Conservation (phyloP, 164 flowering plant species). For the Dillenia turbinata region DNA sequence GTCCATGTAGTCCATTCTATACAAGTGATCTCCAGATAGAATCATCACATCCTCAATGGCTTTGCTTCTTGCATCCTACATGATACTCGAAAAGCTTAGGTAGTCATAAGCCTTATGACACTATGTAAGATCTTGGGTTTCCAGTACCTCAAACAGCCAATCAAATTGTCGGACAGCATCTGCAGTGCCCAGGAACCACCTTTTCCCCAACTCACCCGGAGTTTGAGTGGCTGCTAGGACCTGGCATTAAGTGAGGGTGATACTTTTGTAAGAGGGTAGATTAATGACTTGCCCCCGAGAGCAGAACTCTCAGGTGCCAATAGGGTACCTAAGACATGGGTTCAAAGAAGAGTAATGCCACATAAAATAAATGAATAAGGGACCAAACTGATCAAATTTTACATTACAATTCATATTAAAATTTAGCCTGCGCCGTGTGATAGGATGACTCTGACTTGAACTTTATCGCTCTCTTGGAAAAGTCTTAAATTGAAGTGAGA, state of each 20-base stretch:
- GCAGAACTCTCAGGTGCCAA: too few relatives aligned
- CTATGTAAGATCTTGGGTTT: neutral
- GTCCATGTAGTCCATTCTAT: slow-evolving; percentile 95
- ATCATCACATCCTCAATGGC: slow-evolving; percentile 87
- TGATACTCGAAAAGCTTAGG: neutral
- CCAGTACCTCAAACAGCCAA: slow-evolving; percentile 90
- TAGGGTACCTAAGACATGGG: too few relatives aligned
- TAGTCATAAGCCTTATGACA: neutral
- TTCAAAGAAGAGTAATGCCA: too few relatives aligned
- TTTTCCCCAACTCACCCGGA: slow-evolving; percentile 77
- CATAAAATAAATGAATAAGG: too few relatives aligned
- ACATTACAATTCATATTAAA: neutral
- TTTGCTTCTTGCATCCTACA: slow-evolving; percentile 75
- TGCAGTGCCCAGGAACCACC: slow-evolving; percentile 95
- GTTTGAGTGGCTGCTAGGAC: slow-evolving; percentile 97
- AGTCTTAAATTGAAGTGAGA: too few relatives aligned
- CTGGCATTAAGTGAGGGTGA: slow-evolving; percentile 21
- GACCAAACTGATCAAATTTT: too few relatives aligned
- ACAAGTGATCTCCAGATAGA: slow-evolving; percentile 94
- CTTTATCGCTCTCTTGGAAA: too few relatives aligned
- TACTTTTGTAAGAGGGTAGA: too few relatives aligned
- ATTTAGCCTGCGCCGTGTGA: too few relatives aligned
- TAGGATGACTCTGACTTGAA: too few relatives aligned
- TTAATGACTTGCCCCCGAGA: too few relatives aligned
- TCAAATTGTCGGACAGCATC: slow-evolving; percentile 96